Percentiles rank a stretch among this genome's conserved stretches.
phyloP scores from a whole-genome alignment of 1,139 yeast species.

The Meyerozyma guilliermondii region DNA sequence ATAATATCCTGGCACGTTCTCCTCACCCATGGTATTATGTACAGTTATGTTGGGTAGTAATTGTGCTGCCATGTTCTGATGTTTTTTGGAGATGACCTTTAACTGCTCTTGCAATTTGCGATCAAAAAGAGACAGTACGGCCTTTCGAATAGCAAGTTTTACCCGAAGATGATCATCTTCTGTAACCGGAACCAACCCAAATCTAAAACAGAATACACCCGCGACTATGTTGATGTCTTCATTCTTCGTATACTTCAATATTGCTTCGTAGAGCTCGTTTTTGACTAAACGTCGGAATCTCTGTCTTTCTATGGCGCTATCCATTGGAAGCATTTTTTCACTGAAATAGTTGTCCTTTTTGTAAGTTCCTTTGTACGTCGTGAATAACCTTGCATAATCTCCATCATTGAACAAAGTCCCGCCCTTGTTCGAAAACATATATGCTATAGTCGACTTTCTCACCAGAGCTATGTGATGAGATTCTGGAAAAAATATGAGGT shows the following conservation, averaged over 20 bases:
- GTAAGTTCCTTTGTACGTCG: constrained; percentile 25
- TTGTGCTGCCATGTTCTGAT: not conserved
- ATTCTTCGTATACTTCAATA: constrained; percentile 10
- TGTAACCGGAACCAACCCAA: constrained; percentile 9
- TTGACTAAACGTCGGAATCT: constrained; percentile 24
- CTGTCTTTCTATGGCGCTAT: constrained; percentile 31
- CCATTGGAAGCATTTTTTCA: constrained; percentile 23
- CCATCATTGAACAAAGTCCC: constrained; percentile 25
- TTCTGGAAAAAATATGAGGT: constrained; percentile 21
- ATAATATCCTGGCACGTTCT: constrained; percentile 8
- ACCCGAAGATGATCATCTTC: not conserved
- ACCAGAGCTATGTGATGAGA: constrained; percentile 21
- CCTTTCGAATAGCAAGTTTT: not conserved
- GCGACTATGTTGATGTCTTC: constrained; percentile 16
- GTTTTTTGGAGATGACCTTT: not conserved
- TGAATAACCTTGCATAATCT: constrained; percentile 17
- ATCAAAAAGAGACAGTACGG: not conserved
- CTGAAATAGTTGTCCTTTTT: constrained; percentile 18
- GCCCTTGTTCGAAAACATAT: constrained; percentile 27
- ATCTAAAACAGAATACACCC: constrained; percentile 21
- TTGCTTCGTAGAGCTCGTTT: constrained; percentile 16
- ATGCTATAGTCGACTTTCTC: constrained; percentile 38
- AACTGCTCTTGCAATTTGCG: not conserved
- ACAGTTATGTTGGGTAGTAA: not conserved
- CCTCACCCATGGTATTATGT: not conserved